Evolutionary conservation across 169 alveolate species (phyloP), one percentile per base, ranked within the genome.

Genomic region (Neospora caninum): DNA sequence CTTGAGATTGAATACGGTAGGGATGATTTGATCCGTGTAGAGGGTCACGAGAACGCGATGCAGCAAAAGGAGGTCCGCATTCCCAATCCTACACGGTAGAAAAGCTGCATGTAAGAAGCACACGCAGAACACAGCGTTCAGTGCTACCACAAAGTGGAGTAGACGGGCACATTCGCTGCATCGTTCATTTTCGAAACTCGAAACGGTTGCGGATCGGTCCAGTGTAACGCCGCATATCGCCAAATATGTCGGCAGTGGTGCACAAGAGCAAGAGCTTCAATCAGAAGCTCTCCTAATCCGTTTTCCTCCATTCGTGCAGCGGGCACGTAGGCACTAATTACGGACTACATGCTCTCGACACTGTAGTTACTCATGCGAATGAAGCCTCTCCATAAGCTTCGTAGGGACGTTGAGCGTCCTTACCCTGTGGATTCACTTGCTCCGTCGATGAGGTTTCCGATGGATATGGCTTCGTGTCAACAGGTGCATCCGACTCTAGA

Each of bases 21-120:
- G 91, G 64, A 92, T 13, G 70, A 92, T 80, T 42, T 80, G 94
- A 82, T 92, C 94, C 4, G 31, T 80, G 84, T 92, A 92, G 53
- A 92, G 86, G 29, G 87, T 41, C 91, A 45, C 36, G 31, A 92
- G 36, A 7, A 83, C 94, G 43, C 38, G 73, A 10, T 69, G 83
- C 39, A 91, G 89, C 13, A 34, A 0, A 10, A 43, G 39, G n/a
- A 34, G 25, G 58, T 91, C 91, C 91, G 42, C 58, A 13, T 34
- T 42, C 18, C 53, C 69, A 31, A 34, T 34, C 31, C 83, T n/a
- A 7, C 29, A 31, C 39, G 80, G 25, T 31, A 27, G 27, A 16
- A 31, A 41, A 31, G 80, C 93, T 89, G 93, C 34, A 73, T 1
- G 45, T 10, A 78, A 78, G 39, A n/a, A 0, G 86, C 43, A n/a